These are phyloP conservation scores for Fusarium fracticaudum DNA, from an alignment of 2,329 filamentous ascomycete species.

Conservation along the genomic window DNA sequence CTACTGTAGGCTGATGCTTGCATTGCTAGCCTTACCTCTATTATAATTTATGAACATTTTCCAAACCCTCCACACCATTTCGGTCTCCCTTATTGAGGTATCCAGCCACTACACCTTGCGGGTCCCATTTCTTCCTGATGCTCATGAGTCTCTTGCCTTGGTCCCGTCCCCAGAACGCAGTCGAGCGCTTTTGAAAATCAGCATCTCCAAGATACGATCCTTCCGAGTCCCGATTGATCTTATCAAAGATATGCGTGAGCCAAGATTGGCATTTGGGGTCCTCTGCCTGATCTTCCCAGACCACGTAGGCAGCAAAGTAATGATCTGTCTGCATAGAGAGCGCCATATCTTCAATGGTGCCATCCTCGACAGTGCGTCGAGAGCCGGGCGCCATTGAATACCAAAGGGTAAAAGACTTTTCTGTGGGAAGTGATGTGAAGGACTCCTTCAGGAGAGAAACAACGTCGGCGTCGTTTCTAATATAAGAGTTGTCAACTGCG, in stretches of 20 bases:
- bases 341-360: neutral
- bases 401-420: neutral
- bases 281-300: neutral
- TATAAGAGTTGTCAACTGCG: neutral
- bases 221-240: neutral
- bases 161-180: neutral
- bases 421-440: neutral
- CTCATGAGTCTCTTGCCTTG: neutral
- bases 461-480: neutral
- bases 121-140: neutral
- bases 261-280: neutral
- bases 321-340: neutral
- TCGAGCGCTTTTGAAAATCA: neutral
- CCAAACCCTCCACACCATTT: neutral
- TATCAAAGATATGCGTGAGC: neutral
- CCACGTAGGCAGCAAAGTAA: neutral
- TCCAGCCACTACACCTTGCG: neutral
- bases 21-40: accelerated
- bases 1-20: accelerated
- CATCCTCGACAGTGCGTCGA: neutral
- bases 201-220: neutral
- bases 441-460: neutral
- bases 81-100: neutral
- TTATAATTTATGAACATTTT: neutral
- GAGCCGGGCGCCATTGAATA: neutral